phyloP scores from a whole-genome alignment of 345 rosid genomes.

The Odontarrhena argentea region DNA sequence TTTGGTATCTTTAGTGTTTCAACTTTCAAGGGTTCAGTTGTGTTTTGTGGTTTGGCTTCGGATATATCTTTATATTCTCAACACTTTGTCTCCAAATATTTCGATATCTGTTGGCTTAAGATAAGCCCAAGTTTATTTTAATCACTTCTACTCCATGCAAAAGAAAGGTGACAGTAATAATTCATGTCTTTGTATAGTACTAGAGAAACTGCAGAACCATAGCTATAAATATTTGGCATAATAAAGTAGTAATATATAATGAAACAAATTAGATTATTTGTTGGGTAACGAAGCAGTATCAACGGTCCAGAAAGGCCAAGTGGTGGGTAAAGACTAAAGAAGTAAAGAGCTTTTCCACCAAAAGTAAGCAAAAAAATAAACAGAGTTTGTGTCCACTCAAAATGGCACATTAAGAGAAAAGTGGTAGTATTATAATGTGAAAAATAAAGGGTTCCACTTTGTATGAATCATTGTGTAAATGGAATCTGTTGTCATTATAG shows the following conservation, averaged over 20 bases:
- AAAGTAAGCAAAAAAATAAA: conserved; percentile 31
- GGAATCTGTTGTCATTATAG: conserved; percentile 47
- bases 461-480: conserved; percentile 43
- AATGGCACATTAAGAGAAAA: conserved; percentile 33
- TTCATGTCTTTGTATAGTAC: neutral
- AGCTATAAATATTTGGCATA: neutral
- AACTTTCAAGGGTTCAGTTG: no score
- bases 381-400: conserved; percentile 40
- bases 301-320: conserved; percentile 33
- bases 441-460: conserved; percentile 26
- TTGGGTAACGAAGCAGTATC: conserved; percentile 27
- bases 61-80: no score
- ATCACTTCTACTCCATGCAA: no score
- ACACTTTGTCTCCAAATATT: no score
- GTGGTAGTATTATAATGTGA: conserved; percentile 33
- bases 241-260: neutral
- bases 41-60: no score
- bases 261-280: neutral
- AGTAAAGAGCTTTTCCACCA: conserved; percentile 25
- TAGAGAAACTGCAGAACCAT: conserved; percentile 17
- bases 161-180: neutral
- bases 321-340: conserved; percentile 14
- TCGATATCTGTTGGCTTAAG: no score
- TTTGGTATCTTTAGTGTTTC: no score
- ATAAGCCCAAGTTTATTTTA: no score